phyloP scores from a whole-genome alignment of 352 stramenopile genomes.

The Phytophthora sojae region DNA sequence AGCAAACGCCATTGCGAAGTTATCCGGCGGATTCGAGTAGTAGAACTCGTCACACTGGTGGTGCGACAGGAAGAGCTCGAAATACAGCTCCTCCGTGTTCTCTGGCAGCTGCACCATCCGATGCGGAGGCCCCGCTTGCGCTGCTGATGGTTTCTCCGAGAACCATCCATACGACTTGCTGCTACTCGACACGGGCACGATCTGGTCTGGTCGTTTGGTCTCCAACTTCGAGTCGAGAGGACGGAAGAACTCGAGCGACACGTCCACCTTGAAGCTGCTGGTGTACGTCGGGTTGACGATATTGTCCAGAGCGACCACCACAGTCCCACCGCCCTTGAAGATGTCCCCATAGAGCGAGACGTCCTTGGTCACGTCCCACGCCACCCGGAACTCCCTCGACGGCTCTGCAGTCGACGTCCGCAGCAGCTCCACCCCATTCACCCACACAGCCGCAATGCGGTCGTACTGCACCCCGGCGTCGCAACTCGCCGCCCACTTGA shows the following conservation, averaged over 20 bases:
- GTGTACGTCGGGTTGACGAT: slow-evolving; percentile 69
- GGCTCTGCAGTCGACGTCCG: slow-evolving; percentile 81
- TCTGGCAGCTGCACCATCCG: slow-evolving; percentile 55
- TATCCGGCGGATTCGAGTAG: slow-evolving; percentile 67
- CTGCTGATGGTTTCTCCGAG: slow-evolving; percentile 54
- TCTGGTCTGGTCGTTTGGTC: slow-evolving; percentile 41
- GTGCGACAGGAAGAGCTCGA: slow-evolving; percentile 77
- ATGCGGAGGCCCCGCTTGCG: slow-evolving; percentile 37
- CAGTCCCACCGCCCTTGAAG: slow-evolving; percentile 51
- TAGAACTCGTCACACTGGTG: slow-evolving; percentile 84
- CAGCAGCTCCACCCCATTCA: slow-evolving; percentile 76
- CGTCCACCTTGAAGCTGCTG: slow-evolving; percentile 65
- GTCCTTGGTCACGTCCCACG: slow-evolving; percentile 76
- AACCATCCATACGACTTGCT: slow-evolving; percentile 71
- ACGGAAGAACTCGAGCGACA: slow-evolving; percentile 68
- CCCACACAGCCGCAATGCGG: slow-evolving; percentile 75
- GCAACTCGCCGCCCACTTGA: slow-evolving; percentile 57
- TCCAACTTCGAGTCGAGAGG: slow-evolving; percentile 30
- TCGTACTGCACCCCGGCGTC: slow-evolving; percentile 70
- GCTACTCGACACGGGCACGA: slow-evolving; percentile 58
- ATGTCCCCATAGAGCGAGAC: slow-evolving; percentile 66
- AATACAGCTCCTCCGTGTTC: slow-evolving; percentile 73
- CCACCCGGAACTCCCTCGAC: slow-evolving; percentile 43
- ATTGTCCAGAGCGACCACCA: slow-evolving; percentile 75
- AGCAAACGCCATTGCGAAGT: slow-evolving; percentile 15